Evolutionary conservation across 352 stramenopile genomes (phyloP), one percentile per base, ranked within the genome.

Genomic region (Globisporangium megalacanthum): DNA sequence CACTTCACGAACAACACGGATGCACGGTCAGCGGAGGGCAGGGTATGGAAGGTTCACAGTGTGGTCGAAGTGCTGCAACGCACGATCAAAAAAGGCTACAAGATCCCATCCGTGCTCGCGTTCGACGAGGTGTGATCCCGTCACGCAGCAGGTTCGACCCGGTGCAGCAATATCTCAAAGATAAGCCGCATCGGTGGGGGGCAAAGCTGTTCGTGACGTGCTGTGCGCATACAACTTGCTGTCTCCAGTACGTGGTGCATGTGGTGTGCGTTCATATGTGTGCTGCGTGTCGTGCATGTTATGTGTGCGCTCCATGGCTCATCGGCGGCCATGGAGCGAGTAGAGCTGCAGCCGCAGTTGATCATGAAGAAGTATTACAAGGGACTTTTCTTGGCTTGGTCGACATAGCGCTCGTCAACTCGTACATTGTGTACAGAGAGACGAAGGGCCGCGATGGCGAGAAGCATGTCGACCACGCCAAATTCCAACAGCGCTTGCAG

Each of bases 1-100:
- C 53, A 52, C 29, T 54, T 61, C 46, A 61, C 35, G 7, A n/a
- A 61, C 33, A 61, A 54, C 55, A 20, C 6, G 33, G 29, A 13
- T 0, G 1, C n/a, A 4, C 8, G 35, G 15, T 15, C 55, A 1
- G 15, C 15, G 15, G n/a, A 15, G 4, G 55, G 55, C 47, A 22
- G 35, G 9, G 47, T 14, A 15, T 61, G 55, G 42, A 59, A 59
- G 44, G 53, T 59, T 17, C 17, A 42, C 7, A 31, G 7, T 17
- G 47, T 54, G 17, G 46, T 55, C 0, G 33, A 35, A 1, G 49
- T 22, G 3, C 13, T 61, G n/a, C 47, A 61, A 15, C 20, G 22
- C 3, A 59, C 54, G 7, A 47, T 59, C 19, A 14, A 13, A 17
- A 1, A 29, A 11, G 46, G 46, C n/a, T 51, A 51, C 46, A 17